phyloP scores from a whole-genome alignment of 163 green algal species.

The Smithsoniella earleae region DNA sequence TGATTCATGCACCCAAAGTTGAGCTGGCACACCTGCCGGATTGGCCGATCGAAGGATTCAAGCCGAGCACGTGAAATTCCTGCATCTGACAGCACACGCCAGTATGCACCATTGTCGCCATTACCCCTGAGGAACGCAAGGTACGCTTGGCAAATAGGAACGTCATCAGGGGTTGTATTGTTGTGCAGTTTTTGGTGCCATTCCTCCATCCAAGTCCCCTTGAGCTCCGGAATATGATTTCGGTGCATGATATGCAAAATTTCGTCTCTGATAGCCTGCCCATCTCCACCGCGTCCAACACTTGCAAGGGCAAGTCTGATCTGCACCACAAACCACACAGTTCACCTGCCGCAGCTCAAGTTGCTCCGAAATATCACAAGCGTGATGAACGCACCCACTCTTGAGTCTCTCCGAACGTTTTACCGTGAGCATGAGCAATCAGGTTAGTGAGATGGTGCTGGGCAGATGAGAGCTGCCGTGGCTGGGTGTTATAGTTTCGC shows the following conservation, averaged over 20 bases:
- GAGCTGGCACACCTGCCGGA: conserved; percentile 49
- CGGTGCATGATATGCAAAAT: conserved; percentile 97
- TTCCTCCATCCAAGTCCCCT: conserved; percentile 71
- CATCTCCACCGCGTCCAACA: conserved; percentile 81
- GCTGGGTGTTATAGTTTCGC: conserved; percentile 97
- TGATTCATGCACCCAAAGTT: too few species aligned
- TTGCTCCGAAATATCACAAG: background rate
- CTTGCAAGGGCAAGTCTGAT: conserved; percentile 56
- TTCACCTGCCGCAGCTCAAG: background rate
- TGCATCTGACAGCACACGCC: conserved; percentile 65
- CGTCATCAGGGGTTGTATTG: conserved; percentile 91
- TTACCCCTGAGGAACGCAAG: conserved; percentile 74
- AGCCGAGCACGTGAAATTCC: conserved; percentile 74
- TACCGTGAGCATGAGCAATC: conserved; percentile 51
- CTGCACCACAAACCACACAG: background rate
- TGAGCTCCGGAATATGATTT: conserved; percentile 78
- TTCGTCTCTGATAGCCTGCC: conserved; percentile 86
- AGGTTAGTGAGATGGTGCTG: conserved; percentile 76
- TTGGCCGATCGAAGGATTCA: conserved; percentile 80
- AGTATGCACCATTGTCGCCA: conserved; percentile 75
- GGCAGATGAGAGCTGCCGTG: conserved; percentile 76
- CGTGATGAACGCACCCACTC: conserved; percentile 66
- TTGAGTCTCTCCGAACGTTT: conserved; percentile 56
- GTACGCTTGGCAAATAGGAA: conserved; percentile 92
- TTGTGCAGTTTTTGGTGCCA: conserved; percentile 85